Percentiles rank a stretch among this genome's conserved stretches.
These are phyloP conservation scores for Neonectria ditissima DNA, from an alignment of 2,329 filamentous ascomycete species.

Conservation along the genomic window DNA sequence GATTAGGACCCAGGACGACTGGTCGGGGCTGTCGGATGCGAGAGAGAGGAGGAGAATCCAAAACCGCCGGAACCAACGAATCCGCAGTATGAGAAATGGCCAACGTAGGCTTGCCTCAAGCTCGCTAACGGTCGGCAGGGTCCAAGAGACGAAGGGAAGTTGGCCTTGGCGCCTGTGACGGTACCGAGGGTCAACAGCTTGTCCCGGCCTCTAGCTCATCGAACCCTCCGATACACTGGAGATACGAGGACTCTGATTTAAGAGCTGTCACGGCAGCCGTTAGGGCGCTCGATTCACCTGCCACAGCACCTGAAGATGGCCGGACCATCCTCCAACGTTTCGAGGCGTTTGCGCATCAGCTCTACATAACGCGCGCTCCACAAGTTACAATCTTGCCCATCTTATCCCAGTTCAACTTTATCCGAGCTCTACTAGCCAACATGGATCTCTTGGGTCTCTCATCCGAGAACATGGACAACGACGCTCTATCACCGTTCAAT, in stretches of 20 bases:
- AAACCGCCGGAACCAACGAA: conserved; percentile 8
- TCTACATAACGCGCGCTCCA: neutral
- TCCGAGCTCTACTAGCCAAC: conserved; percentile 1
- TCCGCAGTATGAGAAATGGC: neutral
- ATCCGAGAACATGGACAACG: conserved; percentile 2
- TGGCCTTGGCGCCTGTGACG: neutral
- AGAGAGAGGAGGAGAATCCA: conserved; percentile 3
- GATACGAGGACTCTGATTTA: neutral
- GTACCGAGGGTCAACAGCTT: neutral
- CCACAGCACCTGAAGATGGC: neutral
- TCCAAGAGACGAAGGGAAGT: neutral
- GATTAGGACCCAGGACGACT: conserved; percentile 5
- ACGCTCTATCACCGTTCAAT: conserved; percentile 10
- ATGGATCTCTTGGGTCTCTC: conserved; percentile 7
- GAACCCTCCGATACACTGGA: neutral
- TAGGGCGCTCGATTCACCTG: neutral
- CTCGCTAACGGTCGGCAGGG: neutral
- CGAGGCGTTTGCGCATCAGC: conserved; percentile 1
- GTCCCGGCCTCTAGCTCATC: neutral
- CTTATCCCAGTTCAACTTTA: conserved; percentile 3
- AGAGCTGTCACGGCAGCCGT: neutral
- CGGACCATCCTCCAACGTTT: conserved; percentile 3
- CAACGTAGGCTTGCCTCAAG: neutral
- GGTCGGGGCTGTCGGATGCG: conserved; percentile 1
- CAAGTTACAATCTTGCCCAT: neutral